Percentiles rank a stretch among this genome's conserved stretches.
Conservation (phyloP, 2,329 filamentous ascomycete genomes). For the Diaporthe sp. region DNA sequence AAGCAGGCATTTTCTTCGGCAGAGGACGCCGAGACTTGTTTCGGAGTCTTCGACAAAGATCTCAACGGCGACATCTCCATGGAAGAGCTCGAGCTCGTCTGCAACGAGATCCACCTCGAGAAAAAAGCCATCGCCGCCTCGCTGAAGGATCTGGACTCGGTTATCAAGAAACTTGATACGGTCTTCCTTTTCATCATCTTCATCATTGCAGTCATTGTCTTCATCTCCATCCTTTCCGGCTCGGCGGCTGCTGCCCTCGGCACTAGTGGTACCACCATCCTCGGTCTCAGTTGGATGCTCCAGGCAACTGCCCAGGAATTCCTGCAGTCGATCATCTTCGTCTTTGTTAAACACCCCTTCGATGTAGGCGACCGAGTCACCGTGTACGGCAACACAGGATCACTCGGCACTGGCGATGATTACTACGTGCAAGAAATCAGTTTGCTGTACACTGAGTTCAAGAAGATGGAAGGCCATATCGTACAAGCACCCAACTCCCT, state of each 20-base stretch:
- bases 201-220: conserved; percentile 85
- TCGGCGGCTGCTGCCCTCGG: conserved; percentile 93
- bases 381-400: conserved; percentile 90
- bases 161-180: conserved; percentile 89
- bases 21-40: conserved; percentile 90
- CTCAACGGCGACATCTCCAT: conserved; percentile 97
- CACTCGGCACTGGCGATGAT: conserved; percentile 84
- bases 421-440: conserved; percentile 97
- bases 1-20: conserved; percentile 82
- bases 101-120: conserved; percentile 93
- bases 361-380: conserved; percentile 95
- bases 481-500: conserved; percentile 97
- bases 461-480: conserved; percentile 97
- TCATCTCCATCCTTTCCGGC: conserved; percentile 89
- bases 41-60: conserved; percentile 94
- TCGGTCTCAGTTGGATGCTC: conserved; percentile 93
- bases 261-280: conserved; percentile 87
- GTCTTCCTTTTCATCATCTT: conserved; percentile 90
- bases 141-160: conserved; percentile 93
- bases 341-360: conserved; percentile 97
- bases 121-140: conserved; percentile 96
- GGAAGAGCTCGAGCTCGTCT: conserved; percentile 93
- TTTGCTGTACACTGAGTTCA: conserved; percentile 95
- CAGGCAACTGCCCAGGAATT: conserved; percentile 95
- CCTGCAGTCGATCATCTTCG: conserved; percentile 92